Percentiles rank a stretch among this genome's conserved stretches.
These are phyloP conservation scores for Wickerhamiella sorbophila DNA, from an alignment of 805 yeast genomes.

Conservation along the genomic window DNA sequence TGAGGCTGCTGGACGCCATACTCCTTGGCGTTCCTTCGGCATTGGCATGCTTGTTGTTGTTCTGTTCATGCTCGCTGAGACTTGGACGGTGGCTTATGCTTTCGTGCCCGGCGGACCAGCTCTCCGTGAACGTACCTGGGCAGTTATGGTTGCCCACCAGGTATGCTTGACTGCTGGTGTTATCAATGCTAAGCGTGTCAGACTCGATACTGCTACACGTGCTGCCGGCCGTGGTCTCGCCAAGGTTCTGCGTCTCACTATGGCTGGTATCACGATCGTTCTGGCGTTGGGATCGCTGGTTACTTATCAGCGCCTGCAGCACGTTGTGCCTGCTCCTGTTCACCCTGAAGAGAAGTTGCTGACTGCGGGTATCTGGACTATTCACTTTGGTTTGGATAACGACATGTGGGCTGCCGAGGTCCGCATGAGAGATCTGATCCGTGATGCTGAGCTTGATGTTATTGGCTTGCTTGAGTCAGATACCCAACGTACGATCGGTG, in stretches of 20 bases:
- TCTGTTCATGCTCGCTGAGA: slow-evolving; percentile 59
- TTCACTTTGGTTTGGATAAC: slow-evolving; percentile 93
- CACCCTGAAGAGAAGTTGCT: slow-evolving; percentile 55
- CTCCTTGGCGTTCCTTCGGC: slow-evolving; percentile 36
- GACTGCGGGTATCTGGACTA: slow-evolving; percentile 97
- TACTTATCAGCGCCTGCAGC: slow-evolving; percentile 42
- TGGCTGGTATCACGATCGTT: slow-evolving; percentile 26
- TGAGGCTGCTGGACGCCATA: slow-evolving; percentile 39
- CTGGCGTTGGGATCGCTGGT: slow-evolving; percentile 36
- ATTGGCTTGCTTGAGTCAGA: slow-evolving; percentile 86
- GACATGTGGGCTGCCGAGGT: slow-evolving; percentile 96
- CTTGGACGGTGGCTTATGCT: slow-evolving; percentile 97
- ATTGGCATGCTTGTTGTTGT: slow-evolving; percentile 33
- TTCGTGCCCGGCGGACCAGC: slow-evolving; percentile 91
- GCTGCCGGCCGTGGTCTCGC: slow-evolving; percentile 14
- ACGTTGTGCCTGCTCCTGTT: slow-evolving; percentile 48
- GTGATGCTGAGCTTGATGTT: slow-evolving; percentile 80
- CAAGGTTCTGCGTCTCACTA: slow-evolving; percentile 17
- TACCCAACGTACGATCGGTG: slow-evolving; percentile 87
- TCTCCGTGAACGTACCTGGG: slow-evolving; percentile 77
- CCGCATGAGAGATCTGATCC: slow-evolving; percentile 70
- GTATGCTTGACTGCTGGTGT: slow-evolving; percentile 41
- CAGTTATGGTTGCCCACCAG: slow-evolving; percentile 48
- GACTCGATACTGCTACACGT: slow-evolving; percentile 2
- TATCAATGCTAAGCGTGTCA: slow-evolving; percentile 17